These are phyloP conservation scores for Apophysomyces variabilis DNA, from an alignment of 371 early-diverging fungal species.

Conservation along the genomic window DNA sequence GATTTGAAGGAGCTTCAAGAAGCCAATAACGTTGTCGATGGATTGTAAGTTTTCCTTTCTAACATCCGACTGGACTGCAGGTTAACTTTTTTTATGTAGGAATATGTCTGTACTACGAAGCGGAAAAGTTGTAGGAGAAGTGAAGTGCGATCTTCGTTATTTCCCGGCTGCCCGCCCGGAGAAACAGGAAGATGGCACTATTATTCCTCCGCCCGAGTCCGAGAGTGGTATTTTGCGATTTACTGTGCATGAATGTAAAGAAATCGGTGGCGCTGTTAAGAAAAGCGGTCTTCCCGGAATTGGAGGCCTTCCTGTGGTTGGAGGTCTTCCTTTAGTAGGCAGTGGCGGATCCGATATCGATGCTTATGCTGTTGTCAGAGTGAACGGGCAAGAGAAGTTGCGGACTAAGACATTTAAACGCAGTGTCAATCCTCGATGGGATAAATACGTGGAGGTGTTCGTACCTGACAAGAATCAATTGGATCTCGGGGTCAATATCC, in stretches of 20 bases:
- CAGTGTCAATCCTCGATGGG: constrained; percentile 47
- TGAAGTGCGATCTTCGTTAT: constrained; percentile 35
- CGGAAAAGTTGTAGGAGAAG: constrained; percentile 40
- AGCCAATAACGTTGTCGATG: constrained; percentile 29
- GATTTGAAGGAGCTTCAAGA: constrained; percentile 57
- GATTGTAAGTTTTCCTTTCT: constrained; percentile 18
- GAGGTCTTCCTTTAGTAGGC: constrained; percentile 29
- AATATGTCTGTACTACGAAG: constrained; percentile 25
- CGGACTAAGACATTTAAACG: constrained; percentile 38
- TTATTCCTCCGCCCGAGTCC: constrained; percentile 32
- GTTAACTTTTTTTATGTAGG: background rate
- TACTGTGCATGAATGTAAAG: constrained; percentile 44
- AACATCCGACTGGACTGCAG: background rate
- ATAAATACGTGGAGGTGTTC: constrained; percentile 38
- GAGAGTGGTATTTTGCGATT: constrained; percentile 47
- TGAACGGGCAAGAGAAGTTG: constrained; percentile 38
- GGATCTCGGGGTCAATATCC: constrained; percentile 22
- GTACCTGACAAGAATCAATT: constrained; percentile 29
- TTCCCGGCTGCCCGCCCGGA: constrained; percentile 37
- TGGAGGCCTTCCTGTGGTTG: constrained; percentile 30
- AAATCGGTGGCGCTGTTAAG: constrained; percentile 29
- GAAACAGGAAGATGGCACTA: constrained; percentile 36
- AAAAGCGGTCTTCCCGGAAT: constrained; percentile 25
- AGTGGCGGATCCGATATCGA: constrained; percentile 22
- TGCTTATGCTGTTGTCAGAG: constrained; percentile 39